These are phyloP conservation scores for Prunus padus DNA, from an alignment of 306 rosid species.

Conservation along the genomic window DNA sequence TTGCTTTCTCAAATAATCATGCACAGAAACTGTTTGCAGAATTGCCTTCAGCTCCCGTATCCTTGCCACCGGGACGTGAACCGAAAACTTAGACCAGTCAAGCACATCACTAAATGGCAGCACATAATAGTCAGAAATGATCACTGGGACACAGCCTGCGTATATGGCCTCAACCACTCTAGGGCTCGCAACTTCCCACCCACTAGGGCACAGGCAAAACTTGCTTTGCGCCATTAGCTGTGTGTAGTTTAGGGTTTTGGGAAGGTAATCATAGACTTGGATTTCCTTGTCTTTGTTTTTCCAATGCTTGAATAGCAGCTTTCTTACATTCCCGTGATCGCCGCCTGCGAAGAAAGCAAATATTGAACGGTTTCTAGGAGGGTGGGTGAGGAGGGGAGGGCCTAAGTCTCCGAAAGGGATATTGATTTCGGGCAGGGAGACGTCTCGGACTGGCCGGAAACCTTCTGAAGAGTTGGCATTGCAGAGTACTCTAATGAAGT, in stretches of 20 bases:
- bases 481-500: constrained; percentile 40
- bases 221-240: constrained; percentile 26
- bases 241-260: constrained; percentile 29
- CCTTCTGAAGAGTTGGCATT: constrained; percentile 48
- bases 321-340: constrained; percentile 27
- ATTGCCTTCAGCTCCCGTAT: constrained; percentile 33
- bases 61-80: constrained; percentile 36
- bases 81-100: constrained; percentile 42
- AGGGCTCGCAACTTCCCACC: constrained; percentile 57
- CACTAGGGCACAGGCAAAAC: constrained; percentile 57
- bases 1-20: constrained; percentile 38
- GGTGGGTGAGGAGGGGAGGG: constrained; percentile 3
- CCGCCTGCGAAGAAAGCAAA: constrained; percentile 43
- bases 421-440: constrained; percentile 34
- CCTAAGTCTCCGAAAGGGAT: constrained; percentile 16
- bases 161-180: constrained; percentile 43
- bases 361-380: constrained; percentile 18
- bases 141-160: constrained; percentile 44
- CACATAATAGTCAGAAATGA: constrained; percentile 38
- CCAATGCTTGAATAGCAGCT: constrained; percentile 24
- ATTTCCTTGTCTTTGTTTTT: constrained; percentile 27
- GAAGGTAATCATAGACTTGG: constrained; percentile 36
- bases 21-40: constrained; percentile 27
- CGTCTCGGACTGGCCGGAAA: constrained; percentile 34
- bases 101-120: constrained; percentile 53